Evolutionary conservation across 768 basidiomycete species (phyloP).

Genomic region (Russula sp.): DNA sequence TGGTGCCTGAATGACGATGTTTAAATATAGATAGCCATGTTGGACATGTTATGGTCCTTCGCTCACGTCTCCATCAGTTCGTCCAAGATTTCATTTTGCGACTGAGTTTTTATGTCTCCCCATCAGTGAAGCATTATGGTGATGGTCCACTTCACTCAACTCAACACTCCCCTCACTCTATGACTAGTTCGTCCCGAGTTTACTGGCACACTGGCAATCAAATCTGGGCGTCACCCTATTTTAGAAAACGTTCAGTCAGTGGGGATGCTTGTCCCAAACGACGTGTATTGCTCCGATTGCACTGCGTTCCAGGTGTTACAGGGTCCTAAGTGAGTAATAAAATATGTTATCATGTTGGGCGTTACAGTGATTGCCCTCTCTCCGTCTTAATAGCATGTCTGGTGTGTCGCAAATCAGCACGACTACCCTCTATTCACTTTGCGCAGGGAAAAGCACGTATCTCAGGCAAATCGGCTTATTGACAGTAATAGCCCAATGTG

Average conservation of each 20-base stretch:
- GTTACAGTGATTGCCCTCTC: conserved; percentile 3
- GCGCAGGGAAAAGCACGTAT: conserved; percentile 84
- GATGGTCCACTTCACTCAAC: neutral
- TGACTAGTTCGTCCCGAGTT: conserved; percentile 80
- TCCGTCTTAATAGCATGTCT: conserved; percentile 45
- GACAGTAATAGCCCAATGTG: conserved; percentile 80
- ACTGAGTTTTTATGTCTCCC: neutral
- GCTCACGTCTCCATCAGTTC: conserved; percentile 75
- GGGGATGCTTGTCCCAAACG: conserved; percentile 76
- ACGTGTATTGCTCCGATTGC: conserved; percentile 79
- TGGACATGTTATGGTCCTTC: conserved; percentile 90
- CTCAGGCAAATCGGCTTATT: conserved; percentile 81
- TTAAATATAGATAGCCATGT: conserved; percentile 57
- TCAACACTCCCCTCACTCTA: neutral
- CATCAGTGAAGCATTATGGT: conserved; percentile 47
- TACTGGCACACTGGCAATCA: conserved; percentile 84
- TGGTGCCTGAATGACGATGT: neutral
- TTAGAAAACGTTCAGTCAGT: conserved; percentile 65
- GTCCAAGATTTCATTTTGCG: conserved; percentile 23
- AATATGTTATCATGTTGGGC: neutral
- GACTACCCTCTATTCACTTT: neutral
- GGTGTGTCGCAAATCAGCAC: conserved; percentile 28
- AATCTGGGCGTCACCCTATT: conserved; percentile 82
- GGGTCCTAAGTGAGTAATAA: conserved; percentile 67
- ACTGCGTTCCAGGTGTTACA: conserved; percentile 88